Percentiles rank a stretch among this genome's conserved stretches.
phyloP scores from a whole-genome alignment of 352 stramenopile genomes.

The Pythium chondricola region DNA sequence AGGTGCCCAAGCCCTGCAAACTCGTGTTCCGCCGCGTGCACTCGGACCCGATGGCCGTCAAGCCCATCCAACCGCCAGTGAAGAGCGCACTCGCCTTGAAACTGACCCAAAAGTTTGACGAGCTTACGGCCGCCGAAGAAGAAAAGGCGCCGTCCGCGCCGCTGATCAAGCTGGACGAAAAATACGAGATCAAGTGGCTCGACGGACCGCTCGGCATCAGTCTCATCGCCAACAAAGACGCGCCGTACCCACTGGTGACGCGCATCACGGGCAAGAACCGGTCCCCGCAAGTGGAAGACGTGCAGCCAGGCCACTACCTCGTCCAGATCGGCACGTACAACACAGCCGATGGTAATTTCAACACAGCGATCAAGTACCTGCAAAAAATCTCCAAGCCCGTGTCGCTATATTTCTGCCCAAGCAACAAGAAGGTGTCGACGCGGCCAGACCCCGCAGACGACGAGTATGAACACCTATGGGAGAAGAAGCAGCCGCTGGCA shows the following conservation, averaged over 20 bases:
- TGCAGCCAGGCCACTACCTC: slow-evolving; percentile 82
- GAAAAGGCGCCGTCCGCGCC: slow-evolving; percentile 62
- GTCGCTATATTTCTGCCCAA: slow-evolving; percentile 77
- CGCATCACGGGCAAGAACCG: slow-evolving; percentile 86
- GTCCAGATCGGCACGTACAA: slow-evolving; percentile 84
- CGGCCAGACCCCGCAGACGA: slow-evolving; percentile 58
- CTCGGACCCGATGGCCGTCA: slow-evolving; percentile 73
- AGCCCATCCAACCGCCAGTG: slow-evolving; percentile 63
- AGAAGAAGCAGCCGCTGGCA: slow-evolving; percentile 83
- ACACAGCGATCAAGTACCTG: slow-evolving; percentile 86
- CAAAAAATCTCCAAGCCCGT: slow-evolving; percentile 85
- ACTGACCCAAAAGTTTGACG: slow-evolving; percentile 69
- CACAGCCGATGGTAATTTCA: slow-evolving; percentile 82
- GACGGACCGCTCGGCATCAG: slow-evolving; percentile 82
- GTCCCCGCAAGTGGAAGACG: slow-evolving; percentile 81
- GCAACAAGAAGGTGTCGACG: slow-evolving; percentile 71
- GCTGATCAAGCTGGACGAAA: slow-evolving; percentile 71
- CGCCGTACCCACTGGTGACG: slow-evolving; percentile 81
- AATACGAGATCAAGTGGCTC: slow-evolving; percentile 86
- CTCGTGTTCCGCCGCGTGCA: slow-evolving; percentile 67
- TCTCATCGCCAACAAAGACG: slow-evolving; percentile 84
- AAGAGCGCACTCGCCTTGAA: slow-evolving; percentile 67
- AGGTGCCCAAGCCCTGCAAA: slow-evolving; percentile 67
- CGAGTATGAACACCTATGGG: slow-evolving; percentile 85
- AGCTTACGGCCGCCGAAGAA: slow-evolving; percentile 59